Percentiles rank a stretch among this genome's conserved stretches.
Conservation (phyloP, 768 basidiomycete genomes). For the Boletellus ananiceps region DNA sequence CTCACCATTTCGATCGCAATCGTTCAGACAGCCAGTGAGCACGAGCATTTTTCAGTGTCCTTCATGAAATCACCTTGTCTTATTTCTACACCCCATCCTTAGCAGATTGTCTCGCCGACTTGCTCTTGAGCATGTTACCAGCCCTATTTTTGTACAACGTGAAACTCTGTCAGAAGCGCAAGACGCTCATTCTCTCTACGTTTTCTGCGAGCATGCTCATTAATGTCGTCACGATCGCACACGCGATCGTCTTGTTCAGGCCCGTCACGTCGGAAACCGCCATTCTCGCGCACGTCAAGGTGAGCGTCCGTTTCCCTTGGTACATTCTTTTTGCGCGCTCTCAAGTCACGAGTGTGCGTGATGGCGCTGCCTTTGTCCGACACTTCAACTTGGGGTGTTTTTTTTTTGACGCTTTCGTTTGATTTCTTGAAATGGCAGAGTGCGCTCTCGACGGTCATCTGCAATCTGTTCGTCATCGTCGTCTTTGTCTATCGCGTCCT, state of each 20-base stretch:
- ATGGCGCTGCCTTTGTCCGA: too few species aligned
- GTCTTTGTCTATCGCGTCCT: conserved; percentile 7
- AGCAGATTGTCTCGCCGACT: conserved; percentile 11
- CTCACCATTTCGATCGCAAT: background rate
- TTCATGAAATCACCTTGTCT: background rate
- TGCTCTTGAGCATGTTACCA: conserved; percentile 6
- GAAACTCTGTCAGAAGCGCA: conserved; percentile 2
- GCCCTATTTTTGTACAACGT: conserved; percentile 1
- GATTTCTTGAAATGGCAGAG: background rate
- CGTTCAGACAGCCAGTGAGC: conserved; percentile 13
- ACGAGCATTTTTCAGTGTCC: background rate
- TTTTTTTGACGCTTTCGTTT: too few species aligned
- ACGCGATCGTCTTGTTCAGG: conserved; percentile 4
- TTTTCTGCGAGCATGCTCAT: conserved; percentile 18
- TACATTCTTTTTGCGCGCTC: background rate
- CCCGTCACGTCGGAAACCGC: background rate
- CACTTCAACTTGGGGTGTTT: background rate
- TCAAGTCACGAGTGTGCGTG: too few species aligned
- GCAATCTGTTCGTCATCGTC: conserved; percentile 13
- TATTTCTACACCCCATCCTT: background rate
- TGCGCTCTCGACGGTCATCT: conserved; percentile 3
- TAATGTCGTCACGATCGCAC: conserved; percentile 10
- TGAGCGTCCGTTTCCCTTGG: background rate
- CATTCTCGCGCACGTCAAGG: conserved; percentile 14
- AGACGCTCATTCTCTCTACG: conserved; percentile 5